Base-by-base conservation (phyloP, 2,329 filamentous ascomycete genomes). In the Bipolaris victoriae region DNA sequence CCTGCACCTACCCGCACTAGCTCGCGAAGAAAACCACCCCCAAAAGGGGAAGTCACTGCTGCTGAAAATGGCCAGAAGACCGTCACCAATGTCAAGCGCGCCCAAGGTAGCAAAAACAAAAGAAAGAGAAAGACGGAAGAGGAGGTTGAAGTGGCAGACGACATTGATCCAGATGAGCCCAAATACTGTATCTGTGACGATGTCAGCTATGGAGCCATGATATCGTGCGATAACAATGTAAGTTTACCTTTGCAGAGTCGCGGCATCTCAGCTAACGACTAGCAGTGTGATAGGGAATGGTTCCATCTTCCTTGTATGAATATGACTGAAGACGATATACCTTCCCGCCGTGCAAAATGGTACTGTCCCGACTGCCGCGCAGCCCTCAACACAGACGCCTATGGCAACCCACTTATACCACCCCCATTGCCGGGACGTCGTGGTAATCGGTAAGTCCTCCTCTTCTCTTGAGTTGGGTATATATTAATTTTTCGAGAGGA, bases 201-300 rank as follows among this genome's bases (percentile, higher is more conserved):
- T 56, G 89, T 95, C 51, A 92, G 89, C 73, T 93, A 88, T 71
- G 91, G 91, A 51, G 87, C 84, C 18, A 95, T 95, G 91, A 91
- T 95, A 72, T 85, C 86, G 59, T 95, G 91, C 76, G 90, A 94
- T 69, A 92, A 92, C 68, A 81, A 85, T 43, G 88, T 91, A 76
- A 66, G 71, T 58, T 7, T 2, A 10, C 10, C 4, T 18, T 18
- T 37, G 1, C 22, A 33, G 11, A 16, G 11, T 15, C 0, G 26
- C 15, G 4, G n/a, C 52, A 53, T 5, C 43, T 6, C 36, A 71
- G 37, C 64, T 70, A 55, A 72, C 47, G 13, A 18, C n/a, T 4
- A 24, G 15, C 80, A 90, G 77, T 95, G 91, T 78, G 88, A 91
- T 66, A 86, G 87, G 61, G 90, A 94, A 75, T 95, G 91, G 91